Base-by-base conservation (phyloP, 179 eudicot species). In the Amaranthus tricolor region DNA sequence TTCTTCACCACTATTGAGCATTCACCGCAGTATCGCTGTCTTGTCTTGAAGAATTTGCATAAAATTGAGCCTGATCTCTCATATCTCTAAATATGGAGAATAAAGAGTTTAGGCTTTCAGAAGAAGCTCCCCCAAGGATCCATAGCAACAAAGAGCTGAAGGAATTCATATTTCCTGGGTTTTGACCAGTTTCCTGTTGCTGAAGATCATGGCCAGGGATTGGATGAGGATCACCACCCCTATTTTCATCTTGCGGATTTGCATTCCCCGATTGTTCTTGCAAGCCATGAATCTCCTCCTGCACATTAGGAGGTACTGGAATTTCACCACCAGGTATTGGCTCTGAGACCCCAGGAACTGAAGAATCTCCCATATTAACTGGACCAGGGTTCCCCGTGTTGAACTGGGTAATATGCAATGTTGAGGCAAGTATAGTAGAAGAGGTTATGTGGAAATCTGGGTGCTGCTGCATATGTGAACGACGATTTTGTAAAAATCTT, bases 391-490 rank as follows among this genome's bases (percentile, higher is more conserved):
- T 88, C 74, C 94, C 80, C 58, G 91, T 85, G 76, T 92, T 94
- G 70, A 94, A 73, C 79, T 96, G 89, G 19, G 96, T 94, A 79
- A 94, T 94, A 78, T 89, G 98, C 77, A 94, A 72, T 8, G 97
- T 94, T 13, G 98, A 94, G 50, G 97, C 94, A 43, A 92, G 94
- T 66, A 94, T 86, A 45, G 98, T 94, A 5, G 98, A 92, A 47
- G 97, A 90, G 3, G 97, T 90, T 67, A 94, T 94, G 78, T 90
- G 98, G 72, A 94, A 90, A 80, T 94, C 96, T 56, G 94, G 96
- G 83, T 91, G 88, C 62, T 90, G 98, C 82, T 89, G 98, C 82
- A 94, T 78, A 76, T 92, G 93, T 52, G 97, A 83, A 64, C 92
- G 87, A 5, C 94, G 89, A 75, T 83, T 90, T 74, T 87, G 96